These are phyloP conservation scores for Suillus discolor DNA, from an alignment of 768 basidiomycete genomes.

Conservation along the genomic window DNA sequence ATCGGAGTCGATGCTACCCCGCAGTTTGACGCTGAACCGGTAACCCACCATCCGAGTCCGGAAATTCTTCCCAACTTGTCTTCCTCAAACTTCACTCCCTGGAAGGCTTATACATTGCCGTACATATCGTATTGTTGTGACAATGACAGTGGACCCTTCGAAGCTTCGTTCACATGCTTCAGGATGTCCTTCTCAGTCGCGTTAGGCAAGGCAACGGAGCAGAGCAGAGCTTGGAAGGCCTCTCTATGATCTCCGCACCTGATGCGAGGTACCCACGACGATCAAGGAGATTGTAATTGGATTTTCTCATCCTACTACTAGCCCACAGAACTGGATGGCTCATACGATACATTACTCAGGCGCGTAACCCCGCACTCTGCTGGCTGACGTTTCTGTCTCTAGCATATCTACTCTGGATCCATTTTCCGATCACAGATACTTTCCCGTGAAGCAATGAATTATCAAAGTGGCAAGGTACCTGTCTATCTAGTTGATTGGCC, in stretches of 20 bases:
- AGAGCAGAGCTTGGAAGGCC: slow-evolving; percentile 15
- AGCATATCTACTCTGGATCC: background rate
- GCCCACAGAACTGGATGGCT: slow-evolving; percentile 6
- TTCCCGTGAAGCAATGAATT: background rate
- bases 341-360: slow-evolving; percentile 6
- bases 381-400: background rate
- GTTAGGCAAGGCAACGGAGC: slow-evolving; percentile 7
- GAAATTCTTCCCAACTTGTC: background rate
- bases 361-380: slow-evolving; percentile 8
- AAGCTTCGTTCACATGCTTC: slow-evolving; percentile 10
- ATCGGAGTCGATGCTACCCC: slow-evolving; percentile 14
- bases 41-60: slow-evolving; percentile 7
- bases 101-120: slow-evolving; percentile 6
- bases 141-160: slow-evolving; percentile 4
- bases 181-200: too few species aligned
- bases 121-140: slow-evolving; percentile 7
- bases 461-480: slow-evolving; percentile 9
- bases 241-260: slow-evolving; percentile 15
- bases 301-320: slow-evolving; percentile 10
- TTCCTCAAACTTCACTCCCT: background rate
- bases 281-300: slow-evolving; percentile 18
- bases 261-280: slow-evolving; percentile 25
- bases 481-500: background rate
- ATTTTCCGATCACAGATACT: slow-evolving; percentile 10
- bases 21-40: slow-evolving; percentile 10